Evolutionary conservation across 2,329 filamentous ascomycete species (phyloP).

Genomic region (Cryphonectria naterciae): DNA sequence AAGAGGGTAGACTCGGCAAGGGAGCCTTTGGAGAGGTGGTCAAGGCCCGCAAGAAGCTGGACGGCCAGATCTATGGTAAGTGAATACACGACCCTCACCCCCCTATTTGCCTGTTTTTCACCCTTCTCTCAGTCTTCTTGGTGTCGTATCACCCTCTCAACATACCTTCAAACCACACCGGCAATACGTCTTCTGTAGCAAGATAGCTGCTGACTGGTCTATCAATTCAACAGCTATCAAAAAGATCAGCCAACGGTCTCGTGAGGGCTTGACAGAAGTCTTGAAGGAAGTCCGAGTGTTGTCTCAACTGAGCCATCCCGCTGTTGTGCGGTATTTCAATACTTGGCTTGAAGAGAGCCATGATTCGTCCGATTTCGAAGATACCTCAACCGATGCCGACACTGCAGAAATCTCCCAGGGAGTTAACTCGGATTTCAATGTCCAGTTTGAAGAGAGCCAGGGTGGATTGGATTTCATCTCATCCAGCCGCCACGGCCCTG

Average conservation of each 20-base stretch:
- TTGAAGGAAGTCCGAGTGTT: slow-evolving; percentile 85
- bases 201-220: background rate
- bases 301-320: slow-evolving; percentile 89
- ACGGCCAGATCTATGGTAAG: slow-evolving; percentile 80
- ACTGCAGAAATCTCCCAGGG: slow-evolving; percentile 41
- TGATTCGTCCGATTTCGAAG: slow-evolving; percentile 59
- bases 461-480: slow-evolving; percentile 92
- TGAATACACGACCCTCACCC: no score
- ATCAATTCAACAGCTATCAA: slow-evolving; percentile 65
- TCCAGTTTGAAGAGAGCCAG: slow-evolving; percentile 72
- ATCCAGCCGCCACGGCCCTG: slow-evolving; percentile 71
- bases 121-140: no score
- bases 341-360: slow-evolving; percentile 85
- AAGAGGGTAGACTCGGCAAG: slow-evolving; percentile 85
- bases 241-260: slow-evolving; percentile 85
- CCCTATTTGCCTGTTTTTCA: background rate
- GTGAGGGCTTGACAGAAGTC: slow-evolving; percentile 78
- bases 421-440: slow-evolving; percentile 44
- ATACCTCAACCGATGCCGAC: slow-evolving; percentile 54
- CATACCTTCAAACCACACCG: background rate
- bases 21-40: slow-evolving; percentile 97
- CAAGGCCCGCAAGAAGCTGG: slow-evolving; percentile 90
- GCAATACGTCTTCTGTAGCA: background rate
- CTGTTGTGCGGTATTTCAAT: slow-evolving; percentile 87
- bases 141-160: background rate